Evolutionary conservation across 305 asterid genomes (phyloP).

Genomic region (Plantago rigida): DNA sequence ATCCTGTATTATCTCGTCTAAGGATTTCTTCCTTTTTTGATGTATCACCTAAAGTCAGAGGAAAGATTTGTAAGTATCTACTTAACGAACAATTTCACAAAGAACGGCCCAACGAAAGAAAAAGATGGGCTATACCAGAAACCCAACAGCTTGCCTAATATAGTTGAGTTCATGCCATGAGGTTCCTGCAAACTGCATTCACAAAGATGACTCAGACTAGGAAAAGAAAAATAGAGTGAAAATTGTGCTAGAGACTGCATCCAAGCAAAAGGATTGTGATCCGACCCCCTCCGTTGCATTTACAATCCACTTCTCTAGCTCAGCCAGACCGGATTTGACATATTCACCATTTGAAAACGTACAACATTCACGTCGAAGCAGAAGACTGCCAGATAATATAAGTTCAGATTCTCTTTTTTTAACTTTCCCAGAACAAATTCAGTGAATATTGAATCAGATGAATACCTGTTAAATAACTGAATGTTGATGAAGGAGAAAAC

Average conservation of each 20-base stretch:
- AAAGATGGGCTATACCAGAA: conserved; percentile 50
- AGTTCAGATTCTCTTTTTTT: not conserved
- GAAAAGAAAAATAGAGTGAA: conserved; percentile 12
- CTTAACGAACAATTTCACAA: not conserved
- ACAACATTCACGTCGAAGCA: conserved; percentile 97
- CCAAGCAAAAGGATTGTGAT: conserved; percentile 16
- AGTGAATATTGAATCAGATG: not conserved
- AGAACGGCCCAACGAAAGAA: conserved; percentile 9
- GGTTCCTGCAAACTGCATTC: conserved; percentile 81
- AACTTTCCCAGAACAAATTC: too few species aligned
- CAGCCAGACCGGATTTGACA: conserved; percentile 93
- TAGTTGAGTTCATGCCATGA: conserved; percentile 94
- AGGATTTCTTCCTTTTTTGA: conserved; percentile 83
- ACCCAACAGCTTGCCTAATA: conserved; percentile 96
- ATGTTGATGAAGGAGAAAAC: conserved; percentile 88
- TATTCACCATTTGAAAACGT: conserved; percentile 89
- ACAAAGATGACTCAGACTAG: conserved; percentile 24
- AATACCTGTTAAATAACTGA: conserved; percentile 78
- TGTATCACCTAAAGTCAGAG: conserved; percentile 63
- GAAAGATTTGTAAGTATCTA: conserved; percentile 17
- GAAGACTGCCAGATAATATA: conserved; percentile 43
- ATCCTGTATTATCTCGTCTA: conserved; percentile 86
- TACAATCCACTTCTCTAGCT: conserved; percentile 88
- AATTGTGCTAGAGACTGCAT: conserved; percentile 11
- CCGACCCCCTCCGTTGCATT: conserved; percentile 77